These are phyloP conservation scores for Recurvomyces mirabilis DNA, from an alignment of 495 filamentous ascomycete species.

Conservation along the genomic window DNA sequence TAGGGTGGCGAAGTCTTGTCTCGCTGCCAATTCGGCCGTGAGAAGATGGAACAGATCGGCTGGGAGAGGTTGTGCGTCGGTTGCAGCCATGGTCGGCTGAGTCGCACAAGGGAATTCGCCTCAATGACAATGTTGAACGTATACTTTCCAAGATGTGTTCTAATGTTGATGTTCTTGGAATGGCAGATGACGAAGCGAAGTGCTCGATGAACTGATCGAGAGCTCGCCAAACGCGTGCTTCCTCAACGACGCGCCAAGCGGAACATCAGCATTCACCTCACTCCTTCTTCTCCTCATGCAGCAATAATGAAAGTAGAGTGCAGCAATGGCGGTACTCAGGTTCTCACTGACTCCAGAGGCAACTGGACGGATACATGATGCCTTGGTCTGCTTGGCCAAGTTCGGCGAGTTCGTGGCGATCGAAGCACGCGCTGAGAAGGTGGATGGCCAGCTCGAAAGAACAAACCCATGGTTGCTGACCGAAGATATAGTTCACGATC, in stretches of 20 bases:
- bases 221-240: too few relatives aligned
- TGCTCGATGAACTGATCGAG: too few relatives aligned
- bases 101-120: too few relatives aligned
- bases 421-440: conserved; percentile 70
- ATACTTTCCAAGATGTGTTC: background rate
- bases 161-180: background rate
- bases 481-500: conserved; percentile 58
- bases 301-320: too few relatives aligned
- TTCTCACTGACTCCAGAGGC: conserved; percentile 71
- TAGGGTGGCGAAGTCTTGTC: conserved; percentile 45
- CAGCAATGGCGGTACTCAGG: conserved; percentile 51
- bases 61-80: conserved; percentile 29
- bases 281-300: too few relatives aligned
- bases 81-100: background rate
- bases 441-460: conserved; percentile 5
- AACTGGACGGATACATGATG: conserved; percentile 65
- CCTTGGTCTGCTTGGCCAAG: conserved; percentile 75
- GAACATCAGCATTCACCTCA: background rate
- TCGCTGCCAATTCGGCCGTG: conserved; percentile 41
- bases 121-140: too few relatives aligned
- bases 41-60: conserved; percentile 52
- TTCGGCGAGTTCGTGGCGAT: conserved; percentile 85
- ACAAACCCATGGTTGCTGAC: too few relatives aligned
- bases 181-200: background rate
- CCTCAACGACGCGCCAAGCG: background rate